Evolutionary conservation across 75 land plant genomes (phyloP).

Genomic region (Isoetes taiwanensis): DNA sequence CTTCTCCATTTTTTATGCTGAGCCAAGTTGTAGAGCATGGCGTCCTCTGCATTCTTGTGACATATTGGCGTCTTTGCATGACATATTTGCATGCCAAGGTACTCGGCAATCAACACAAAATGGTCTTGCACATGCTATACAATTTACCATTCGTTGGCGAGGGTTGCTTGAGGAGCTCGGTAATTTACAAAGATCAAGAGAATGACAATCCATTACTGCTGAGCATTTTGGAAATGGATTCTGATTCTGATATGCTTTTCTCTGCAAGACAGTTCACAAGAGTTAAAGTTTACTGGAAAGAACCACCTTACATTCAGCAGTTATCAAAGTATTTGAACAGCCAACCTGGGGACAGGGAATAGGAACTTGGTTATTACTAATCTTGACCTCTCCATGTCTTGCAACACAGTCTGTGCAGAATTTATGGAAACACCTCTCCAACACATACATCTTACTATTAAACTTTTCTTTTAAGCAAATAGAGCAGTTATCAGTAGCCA

Average conservation of each 20-base stretch:
- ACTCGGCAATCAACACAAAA: slow-evolving; percentile 86
- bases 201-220: slow-evolving; percentile 53
- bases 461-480: slow-evolving; percentile 64
- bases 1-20: slow-evolving; percentile 48
- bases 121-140: slow-evolving; percentile 42
- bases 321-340: slow-evolving; percentile 36
- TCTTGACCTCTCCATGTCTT: slow-evolving; percentile 71
- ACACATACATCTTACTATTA: slow-evolving; percentile 31
- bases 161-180: slow-evolving; percentile 19
- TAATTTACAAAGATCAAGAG: slow-evolving; percentile 8
- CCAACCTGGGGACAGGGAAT: slow-evolving; percentile 51
- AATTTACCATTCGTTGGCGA: slow-evolving; percentile 13
- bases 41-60: slow-evolving; percentile 32
- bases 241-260: slow-evolving; percentile 52
- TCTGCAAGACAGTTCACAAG: slow-evolving; percentile 48
- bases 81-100: slow-evolving; percentile 61
- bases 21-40: slow-evolving; percentile 55
- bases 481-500: slow-evolving; percentile 32
- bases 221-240: slow-evolving; percentile 76
- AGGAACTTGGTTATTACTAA: slow-evolving; percentile 47
- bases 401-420: slow-evolving; percentile 71
- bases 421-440: slow-evolving; percentile 47
- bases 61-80: slow-evolving; percentile 41
- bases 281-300: slow-evolving; percentile 36
- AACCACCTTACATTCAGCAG: slow-evolving; percentile 39